These are phyloP conservation scores for Domatiomyces catenatus DNA, from an alignment of 2,329 filamentous ascomycete genomes.

Conservation along the genomic window DNA sequence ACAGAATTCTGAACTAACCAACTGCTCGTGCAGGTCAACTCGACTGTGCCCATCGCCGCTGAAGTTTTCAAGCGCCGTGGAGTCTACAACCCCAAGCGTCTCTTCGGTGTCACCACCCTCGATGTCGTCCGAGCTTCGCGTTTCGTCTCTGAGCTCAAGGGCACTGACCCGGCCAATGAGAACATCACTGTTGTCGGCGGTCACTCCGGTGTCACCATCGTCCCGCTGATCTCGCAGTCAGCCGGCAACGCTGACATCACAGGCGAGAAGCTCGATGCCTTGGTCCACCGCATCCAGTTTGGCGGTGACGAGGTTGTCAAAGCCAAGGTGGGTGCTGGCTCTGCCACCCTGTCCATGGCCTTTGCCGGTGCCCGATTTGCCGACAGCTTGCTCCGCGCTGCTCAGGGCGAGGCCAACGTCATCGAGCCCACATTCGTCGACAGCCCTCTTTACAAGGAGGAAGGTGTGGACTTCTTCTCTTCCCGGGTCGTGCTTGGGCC, in stretches of 20 bases:
- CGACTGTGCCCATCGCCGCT: conserved; percentile 90
- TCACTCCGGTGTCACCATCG: conserved; percentile 96
- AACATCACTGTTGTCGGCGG: conserved; percentile 92
- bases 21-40: conserved; percentile 55
- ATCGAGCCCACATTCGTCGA: conserved; percentile 95
- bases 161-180: conserved; percentile 78
- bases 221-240: conserved; percentile 91
- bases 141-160: conserved; percentile 93
- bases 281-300: conserved; percentile 93
- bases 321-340: conserved; percentile 96
- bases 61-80: conserved; percentile 91
- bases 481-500: conserved; percentile 91
- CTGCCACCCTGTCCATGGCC: conserved; percentile 96
- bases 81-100: conserved; percentile 97
- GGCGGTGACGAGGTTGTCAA: conserved; percentile 98
- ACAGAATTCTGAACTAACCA: conserved; percentile 1
- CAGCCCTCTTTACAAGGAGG: conserved; percentile 94
- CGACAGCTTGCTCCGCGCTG: conserved; percentile 82
- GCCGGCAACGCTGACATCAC: conserved; percentile 61
- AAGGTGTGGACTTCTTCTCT: conserved; percentile 94
- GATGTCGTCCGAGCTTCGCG: conserved; percentile 94
- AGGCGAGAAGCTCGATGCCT: conserved; percentile 56
- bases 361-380: conserved; percentile 79
- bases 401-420: conserved; percentile 86
- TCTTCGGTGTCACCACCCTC: conserved; percentile 98